These are phyloP conservation scores for Noccaea bulbosa DNA, from an alignment of 345 rosid genomes.

Conservation along the genomic window DNA sequence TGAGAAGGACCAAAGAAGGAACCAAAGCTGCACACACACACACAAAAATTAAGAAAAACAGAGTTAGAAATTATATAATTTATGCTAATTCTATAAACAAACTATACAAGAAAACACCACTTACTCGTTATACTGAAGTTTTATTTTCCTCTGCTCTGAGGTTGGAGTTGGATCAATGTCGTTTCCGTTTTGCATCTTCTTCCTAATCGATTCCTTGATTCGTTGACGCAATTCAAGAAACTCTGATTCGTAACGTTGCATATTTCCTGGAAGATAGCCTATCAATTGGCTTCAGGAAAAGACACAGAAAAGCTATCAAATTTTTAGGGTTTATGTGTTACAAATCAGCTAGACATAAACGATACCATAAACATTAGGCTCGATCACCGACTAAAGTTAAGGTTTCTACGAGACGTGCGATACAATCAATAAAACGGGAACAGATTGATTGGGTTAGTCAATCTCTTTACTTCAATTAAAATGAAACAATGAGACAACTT, in stretches of 20 bases:
- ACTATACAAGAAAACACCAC: constrained; percentile 32
- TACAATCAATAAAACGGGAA: too few relatives aligned
- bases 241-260: background rate
- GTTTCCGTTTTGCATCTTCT: constrained; percentile 50
- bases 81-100: background rate
- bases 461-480: too few relatives aligned
- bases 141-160: constrained; percentile 43
- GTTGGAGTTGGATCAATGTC: constrained; percentile 30
- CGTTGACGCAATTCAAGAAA: constrained; percentile 68
- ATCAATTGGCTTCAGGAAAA: background rate
- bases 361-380: too few relatives aligned
- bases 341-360: too few relatives aligned
- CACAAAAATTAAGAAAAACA: too few relatives aligned
- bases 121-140: constrained; percentile 57
- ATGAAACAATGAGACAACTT: too few relatives aligned
- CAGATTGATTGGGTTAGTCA: too few relatives aligned
- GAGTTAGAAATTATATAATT: background rate
- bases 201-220: constrained; percentile 64
- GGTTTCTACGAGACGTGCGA: too few relatives aligned
- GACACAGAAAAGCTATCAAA: too few relatives aligned
- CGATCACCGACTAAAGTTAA: too few relatives aligned
- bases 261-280: background rate
- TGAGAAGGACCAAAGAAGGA: constrained; percentile 91
- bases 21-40: constrained; percentile 59
- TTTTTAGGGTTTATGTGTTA: too few relatives aligned